Evolutionary conservation across 2,329 filamentous ascomycete genomes (phyloP), one percentile per base, ranked within the genome.

Genomic region (Cytospora leucostoma): DNA sequence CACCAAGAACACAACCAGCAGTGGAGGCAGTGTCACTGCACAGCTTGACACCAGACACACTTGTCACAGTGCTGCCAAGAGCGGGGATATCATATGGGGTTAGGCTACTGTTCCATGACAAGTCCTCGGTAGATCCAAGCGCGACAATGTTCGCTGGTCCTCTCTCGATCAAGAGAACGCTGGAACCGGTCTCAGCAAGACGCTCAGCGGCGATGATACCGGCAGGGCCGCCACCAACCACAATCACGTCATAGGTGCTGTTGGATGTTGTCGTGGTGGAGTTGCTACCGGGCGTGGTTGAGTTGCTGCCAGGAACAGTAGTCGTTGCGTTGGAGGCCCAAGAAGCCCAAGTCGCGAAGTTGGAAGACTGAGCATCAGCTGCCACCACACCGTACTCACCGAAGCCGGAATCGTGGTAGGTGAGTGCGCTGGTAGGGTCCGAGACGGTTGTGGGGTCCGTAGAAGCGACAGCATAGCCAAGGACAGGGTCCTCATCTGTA

Each of bases 361-460:
- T 69, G 47, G 73, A 67, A 8, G 75, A 77, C 65, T 72, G 72
- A 38, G 75, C 75, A 3, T 58, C 59, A 8, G 64, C 63, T 19
- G 78, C 66, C 27, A 71, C 69, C 5, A 77, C 69, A 3, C 70
- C 71, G 50, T 74, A 78, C 37, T 71, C 69, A 3, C 75, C 75
- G 33, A 78, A 80, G 0, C 75, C 74, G n/a, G 72, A 74, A 4
- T 73, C 73, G 47, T 81, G 79, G 65, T 78, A 78, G 7, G 70
- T 74, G 19, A 81, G 68, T 7, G 69, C 66, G 2, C 72, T 72
- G n/a, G 71, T 66, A 1, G 74, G 62, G 50, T 75, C 71, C 0
- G 74, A 70, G 1, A 74, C 71, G 4, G 70, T 70, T 0, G 69
- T 70, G 8, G 76, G 73, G 35, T 73, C 71, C 8, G 69, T 70